phyloP scores from a whole-genome alignment of 306 rosid genomes.

The Herpetospermum pedunculosum region DNA sequence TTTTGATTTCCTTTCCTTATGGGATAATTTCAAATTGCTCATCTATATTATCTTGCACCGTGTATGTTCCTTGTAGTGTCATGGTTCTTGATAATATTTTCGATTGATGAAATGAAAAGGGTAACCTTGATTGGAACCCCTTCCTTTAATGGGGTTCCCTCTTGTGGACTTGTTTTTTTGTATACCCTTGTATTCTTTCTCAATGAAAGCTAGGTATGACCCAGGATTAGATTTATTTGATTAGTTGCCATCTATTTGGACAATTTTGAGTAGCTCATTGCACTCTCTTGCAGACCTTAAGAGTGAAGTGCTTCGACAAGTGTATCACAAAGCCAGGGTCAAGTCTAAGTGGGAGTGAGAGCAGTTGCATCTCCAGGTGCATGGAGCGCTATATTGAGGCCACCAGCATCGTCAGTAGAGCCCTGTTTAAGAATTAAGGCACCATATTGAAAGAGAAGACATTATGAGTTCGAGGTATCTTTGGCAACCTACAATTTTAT shows the following conservation, averaged over 20 bases:
- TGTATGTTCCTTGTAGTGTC: background rate
- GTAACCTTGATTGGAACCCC: too few species aligned
- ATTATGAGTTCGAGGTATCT: background rate
- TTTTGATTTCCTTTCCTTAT: background rate
- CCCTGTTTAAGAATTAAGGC: constrained; percentile 56
- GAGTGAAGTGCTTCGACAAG: constrained; percentile 84
- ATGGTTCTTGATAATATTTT: background rate
- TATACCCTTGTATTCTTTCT: too few species aligned
- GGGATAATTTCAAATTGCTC: background rate
- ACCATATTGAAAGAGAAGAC: constrained; percentile 20
- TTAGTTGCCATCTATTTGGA: background rate
- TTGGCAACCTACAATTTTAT: background rate
- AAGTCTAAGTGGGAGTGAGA: constrained; percentile 71
- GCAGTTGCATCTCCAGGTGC: constrained; percentile 88
- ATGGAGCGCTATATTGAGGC: constrained; percentile 96
- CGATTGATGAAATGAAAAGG: background rate
- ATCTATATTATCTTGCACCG: background rate
- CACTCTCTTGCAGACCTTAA: constrained; percentile 48
- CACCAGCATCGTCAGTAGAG: constrained; percentile 69
- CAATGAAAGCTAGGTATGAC: too few species aligned
- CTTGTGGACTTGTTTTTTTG: too few species aligned
- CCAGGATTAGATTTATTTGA: background rate
- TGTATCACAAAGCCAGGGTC: constrained; percentile 90
- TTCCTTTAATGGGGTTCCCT: too few species aligned
- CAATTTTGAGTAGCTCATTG: background rate